Evolutionary conservation across 768 basidiomycete genomes (phyloP).

Genomic region (Tephrocybe sp.): DNA sequence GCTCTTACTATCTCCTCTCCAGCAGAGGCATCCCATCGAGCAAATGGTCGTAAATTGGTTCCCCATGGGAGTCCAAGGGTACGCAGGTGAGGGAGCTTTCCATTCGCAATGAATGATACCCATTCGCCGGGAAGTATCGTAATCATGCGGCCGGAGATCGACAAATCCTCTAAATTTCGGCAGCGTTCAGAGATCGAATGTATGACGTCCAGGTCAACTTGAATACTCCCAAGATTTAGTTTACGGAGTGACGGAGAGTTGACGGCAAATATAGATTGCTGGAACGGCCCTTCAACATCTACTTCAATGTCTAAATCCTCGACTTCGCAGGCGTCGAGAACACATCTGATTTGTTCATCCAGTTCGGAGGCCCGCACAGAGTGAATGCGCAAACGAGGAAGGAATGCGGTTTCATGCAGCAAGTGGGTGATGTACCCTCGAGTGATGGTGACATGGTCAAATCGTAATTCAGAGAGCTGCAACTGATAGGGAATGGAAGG

Average conservation of each 20-base stretch:
- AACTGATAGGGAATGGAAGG: constrained; percentile 31
- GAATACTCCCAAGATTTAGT: constrained; percentile 40
- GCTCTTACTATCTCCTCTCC: constrained; percentile 17
- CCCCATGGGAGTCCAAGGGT: constrained; percentile 36
- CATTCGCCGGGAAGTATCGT: constrained; percentile 38
- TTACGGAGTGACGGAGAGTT: constrained; percentile 29
- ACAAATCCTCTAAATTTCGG: constrained; percentile 36
- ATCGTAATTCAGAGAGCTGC: constrained; percentile 33
- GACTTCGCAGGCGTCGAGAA: constrained; percentile 40
- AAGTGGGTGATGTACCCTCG: constrained; percentile 40
- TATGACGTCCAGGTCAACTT: constrained; percentile 35
- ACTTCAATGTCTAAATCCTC: constrained; percentile 43
- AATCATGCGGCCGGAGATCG: constrained; percentile 36
- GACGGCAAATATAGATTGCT: constrained; percentile 29
- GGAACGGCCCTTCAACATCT: constrained; percentile 20
- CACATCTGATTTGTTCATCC: constrained; percentile 36
- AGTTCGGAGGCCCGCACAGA: constrained; percentile 29
- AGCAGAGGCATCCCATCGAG: constrained; percentile 28
- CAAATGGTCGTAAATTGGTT: constrained; percentile 37
- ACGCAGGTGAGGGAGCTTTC: constrained; percentile 30
- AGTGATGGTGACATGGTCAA: constrained; percentile 42
- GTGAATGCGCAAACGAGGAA: constrained; percentile 36
- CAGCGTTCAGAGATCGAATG: constrained; percentile 30
- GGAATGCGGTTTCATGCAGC: constrained; percentile 29
- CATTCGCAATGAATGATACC: constrained; percentile 35